phyloP scores from a whole-genome alignment of 2,329 filamentous ascomycete genomes.

The Magnaporthiopsis rhizophila region DNA sequence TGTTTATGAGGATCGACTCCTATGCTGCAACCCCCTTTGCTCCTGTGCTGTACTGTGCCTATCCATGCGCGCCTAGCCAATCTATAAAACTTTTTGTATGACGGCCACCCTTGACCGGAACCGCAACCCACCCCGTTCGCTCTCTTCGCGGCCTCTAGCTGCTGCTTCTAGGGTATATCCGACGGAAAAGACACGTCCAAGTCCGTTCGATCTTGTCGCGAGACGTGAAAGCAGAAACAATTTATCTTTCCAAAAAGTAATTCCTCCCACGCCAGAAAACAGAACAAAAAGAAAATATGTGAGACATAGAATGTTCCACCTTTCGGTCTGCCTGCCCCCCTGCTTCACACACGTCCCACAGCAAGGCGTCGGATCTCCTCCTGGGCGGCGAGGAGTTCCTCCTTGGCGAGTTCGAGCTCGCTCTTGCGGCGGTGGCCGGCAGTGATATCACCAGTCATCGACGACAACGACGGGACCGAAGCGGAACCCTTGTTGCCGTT shows the following conservation, averaged over 20 bases:
- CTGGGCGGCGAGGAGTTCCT: slow-evolving; percentile 33
- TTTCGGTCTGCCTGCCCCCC: neutral
- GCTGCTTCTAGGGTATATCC: slow-evolving; percentile 3
- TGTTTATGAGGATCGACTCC: neutral
- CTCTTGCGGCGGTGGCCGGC: slow-evolving; percentile 10
- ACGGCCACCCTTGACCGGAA: neutral
- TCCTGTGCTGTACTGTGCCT: neutral
- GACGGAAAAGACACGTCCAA: neutral
- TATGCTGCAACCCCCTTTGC: neutral
- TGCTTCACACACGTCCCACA: neutral
- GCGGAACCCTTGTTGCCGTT: slow-evolving; percentile 21
- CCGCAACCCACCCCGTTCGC: neutral
- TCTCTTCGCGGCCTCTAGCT: neutral
- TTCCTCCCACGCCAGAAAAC: neutral
- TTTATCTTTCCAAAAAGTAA: neutral
- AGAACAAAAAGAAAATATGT: neutral
- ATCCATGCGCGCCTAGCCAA: neutral
- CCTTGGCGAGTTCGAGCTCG: slow-evolving; percentile 40
- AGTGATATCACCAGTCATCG: neutral
- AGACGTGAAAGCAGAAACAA: neutral
- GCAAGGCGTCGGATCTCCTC: slow-evolving; percentile 14
- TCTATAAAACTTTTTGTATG: neutral
- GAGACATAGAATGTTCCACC: neutral
- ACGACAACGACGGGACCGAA: neutral
- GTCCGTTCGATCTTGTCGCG: neutral